Evolutionary conservation across 495 filamentous ascomycete species (phyloP).

Genomic region (Aspergillus indologenus): DNA sequence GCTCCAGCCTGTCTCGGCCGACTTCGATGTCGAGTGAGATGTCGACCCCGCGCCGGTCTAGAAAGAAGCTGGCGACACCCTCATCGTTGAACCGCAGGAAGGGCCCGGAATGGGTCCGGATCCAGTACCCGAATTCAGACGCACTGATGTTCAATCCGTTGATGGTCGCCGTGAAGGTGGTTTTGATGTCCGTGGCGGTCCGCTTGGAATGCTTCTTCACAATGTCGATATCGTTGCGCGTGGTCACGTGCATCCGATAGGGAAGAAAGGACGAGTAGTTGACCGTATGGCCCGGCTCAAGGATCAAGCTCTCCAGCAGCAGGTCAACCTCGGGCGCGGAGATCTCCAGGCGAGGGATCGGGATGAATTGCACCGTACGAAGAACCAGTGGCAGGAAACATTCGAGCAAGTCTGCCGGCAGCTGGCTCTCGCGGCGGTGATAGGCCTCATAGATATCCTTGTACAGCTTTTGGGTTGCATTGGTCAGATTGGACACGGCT

Average conservation of each 20-base stretch:
- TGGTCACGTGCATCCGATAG: conserved; percentile 73
- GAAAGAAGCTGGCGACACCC: conserved; percentile 77
- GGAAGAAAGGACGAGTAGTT: conserved; percentile 89
- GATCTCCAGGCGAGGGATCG: conserved; percentile 82
- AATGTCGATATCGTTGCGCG: conserved; percentile 82
- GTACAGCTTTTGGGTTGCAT: conserved; percentile 61
- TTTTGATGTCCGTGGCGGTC: conserved; percentile 62
- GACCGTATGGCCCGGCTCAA: conserved; percentile 83
- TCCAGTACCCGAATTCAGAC: conserved; percentile 79
- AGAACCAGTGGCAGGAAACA: conserved; percentile 79
- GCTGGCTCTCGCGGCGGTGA: conserved; percentile 57
- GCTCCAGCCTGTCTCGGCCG: conserved; percentile 66
- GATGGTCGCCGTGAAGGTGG: conserved; percentile 69
- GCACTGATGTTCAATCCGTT: conserved; percentile 78
- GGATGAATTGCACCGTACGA: conserved; percentile 75
- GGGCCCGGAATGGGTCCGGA: conserved; percentile 63
- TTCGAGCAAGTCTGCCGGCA: conserved; percentile 70
- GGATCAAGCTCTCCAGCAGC: conserved; percentile 81
- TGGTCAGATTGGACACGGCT: conserved; percentile 63
- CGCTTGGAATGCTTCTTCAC: conserved; percentile 70
- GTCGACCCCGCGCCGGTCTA: conserved; percentile 85
- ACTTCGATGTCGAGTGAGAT: conserved; percentile 81
- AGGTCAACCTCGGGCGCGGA: conserved; percentile 80
- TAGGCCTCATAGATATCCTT: conserved; percentile 61
- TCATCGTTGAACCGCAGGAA: conserved; percentile 69